These are phyloP conservation scores for Xylariales sp. DNA, from an alignment of 2,329 filamentous ascomycete species.

Conservation along the genomic window DNA sequence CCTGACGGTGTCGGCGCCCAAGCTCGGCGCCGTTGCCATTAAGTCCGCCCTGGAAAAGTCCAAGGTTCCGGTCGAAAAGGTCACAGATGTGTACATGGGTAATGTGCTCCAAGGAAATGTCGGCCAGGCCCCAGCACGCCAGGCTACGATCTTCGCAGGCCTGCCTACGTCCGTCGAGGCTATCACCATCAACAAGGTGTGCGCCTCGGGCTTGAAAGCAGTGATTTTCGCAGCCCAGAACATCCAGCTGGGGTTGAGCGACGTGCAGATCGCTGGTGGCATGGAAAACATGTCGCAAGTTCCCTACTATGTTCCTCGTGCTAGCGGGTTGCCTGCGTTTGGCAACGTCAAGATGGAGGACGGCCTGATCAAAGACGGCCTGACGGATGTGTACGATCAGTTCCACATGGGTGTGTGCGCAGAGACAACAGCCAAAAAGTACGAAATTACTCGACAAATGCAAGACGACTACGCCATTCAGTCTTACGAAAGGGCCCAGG, in stretches of 20 bases:
- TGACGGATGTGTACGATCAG: slow-evolving; percentile 95
- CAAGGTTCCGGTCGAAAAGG: slow-evolving; percentile 71
- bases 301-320: slow-evolving; percentile 82
- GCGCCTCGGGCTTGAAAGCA: slow-evolving; percentile 90
- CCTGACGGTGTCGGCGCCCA: slow-evolving; percentile 75
- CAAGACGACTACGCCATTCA: slow-evolving; percentile 90
- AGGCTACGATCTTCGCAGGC: slow-evolving; percentile 85
- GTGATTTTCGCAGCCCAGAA: slow-evolving; percentile 88
- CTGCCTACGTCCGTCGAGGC: slow-evolving; percentile 79
- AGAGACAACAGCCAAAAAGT: slow-evolving; percentile 89
- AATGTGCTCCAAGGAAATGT: slow-evolving; percentile 82
- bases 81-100: slow-evolving; percentile 95
- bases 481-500: slow-evolving; percentile 85
- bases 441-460: slow-evolving; percentile 72
- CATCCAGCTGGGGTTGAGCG: slow-evolving; percentile 84
- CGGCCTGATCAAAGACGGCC: slow-evolving; percentile 86
- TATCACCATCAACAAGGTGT: slow-evolving; percentile 96
- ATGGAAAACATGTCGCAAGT: slow-evolving; percentile 98
- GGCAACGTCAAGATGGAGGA: slow-evolving; percentile 87
- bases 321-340: slow-evolving; percentile 79
- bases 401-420: slow-evolving; percentile 98
- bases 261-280: slow-evolving; percentile 86
- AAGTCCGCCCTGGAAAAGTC: slow-evolving; percentile 87
- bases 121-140: slow-evolving; percentile 87
- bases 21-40: slow-evolving; percentile 86